Conservation (phyloP, 768 basidiomycete species). For the Leccinum olivaceopallidum region DNA sequence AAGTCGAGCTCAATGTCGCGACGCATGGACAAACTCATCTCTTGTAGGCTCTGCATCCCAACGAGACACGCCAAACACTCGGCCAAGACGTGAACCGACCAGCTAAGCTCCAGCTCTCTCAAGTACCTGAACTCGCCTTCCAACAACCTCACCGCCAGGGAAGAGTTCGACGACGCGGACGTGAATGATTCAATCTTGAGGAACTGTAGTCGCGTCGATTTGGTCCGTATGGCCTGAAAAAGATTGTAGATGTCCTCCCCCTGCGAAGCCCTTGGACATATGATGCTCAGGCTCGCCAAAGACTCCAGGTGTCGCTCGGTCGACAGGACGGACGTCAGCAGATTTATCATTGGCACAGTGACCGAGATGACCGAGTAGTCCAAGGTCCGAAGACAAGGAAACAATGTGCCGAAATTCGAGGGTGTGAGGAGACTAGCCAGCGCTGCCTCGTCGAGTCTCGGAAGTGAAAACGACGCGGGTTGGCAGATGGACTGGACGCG, state of each 20-base stretch:
- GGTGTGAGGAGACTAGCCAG: conserved; percentile 23
- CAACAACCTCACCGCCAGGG: conserved; percentile 18
- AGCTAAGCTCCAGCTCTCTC: conserved; percentile 27
- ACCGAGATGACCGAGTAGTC: conserved; percentile 32
- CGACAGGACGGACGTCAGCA: conserved; percentile 23
- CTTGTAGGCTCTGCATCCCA: conserved; percentile 24
- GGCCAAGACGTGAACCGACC: conserved; percentile 23
- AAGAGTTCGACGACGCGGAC: conserved; percentile 8
- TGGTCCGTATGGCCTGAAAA: conserved; percentile 25
- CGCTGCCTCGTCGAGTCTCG: conserved; percentile 27
- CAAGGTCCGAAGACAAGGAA: conserved; percentile 26
- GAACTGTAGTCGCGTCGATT: conserved; percentile 18
- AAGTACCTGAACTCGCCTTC: conserved; percentile 20
- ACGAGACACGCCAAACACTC: conserved; percentile 24
- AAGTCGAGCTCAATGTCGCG: conserved; percentile 18
- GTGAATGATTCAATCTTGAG: conserved; percentile 26
- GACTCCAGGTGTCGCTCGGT: conserved; percentile 16
- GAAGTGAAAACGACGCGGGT: conserved; percentile 22
- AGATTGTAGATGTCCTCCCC: conserved; percentile 20
- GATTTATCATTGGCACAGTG: conserved; percentile 16
- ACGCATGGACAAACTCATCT: conserved; percentile 23
- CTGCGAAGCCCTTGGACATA: conserved; percentile 24
- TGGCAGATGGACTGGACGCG: conserved; percentile 26
- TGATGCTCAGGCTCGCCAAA: conserved; percentile 23
- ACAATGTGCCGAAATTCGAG: conserved; percentile 21